Evolutionary conservation across 805 yeast species (phyloP).

Genomic region (Metschnikowia peoriensis): DNA sequence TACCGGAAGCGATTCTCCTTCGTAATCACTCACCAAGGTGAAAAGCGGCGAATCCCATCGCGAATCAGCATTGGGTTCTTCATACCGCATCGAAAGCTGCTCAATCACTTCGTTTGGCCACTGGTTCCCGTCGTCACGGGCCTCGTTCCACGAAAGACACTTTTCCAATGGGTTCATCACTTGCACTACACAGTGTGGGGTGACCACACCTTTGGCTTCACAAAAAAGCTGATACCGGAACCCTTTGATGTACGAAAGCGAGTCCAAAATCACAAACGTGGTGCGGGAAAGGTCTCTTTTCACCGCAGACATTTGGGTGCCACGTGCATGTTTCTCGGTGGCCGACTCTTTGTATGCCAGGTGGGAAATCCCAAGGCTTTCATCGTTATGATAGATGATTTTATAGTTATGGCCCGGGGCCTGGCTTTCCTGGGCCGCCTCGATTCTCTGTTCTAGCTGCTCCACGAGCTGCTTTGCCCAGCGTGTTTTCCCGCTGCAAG

Average conservation of each 20-base stretch:
- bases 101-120: constrained; percentile 70
- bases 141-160: constrained; percentile 62
- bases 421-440: constrained; percentile 30
- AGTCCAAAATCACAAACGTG: constrained; percentile 79
- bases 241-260: constrained; percentile 89
- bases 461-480: constrained; percentile 58
- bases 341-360: constrained; percentile 66
- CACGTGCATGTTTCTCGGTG: constrained; percentile 78
- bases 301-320: constrained; percentile 84
- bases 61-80: constrained; percentile 83
- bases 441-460: constrained; percentile 48
- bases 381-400: constrained; percentile 75
- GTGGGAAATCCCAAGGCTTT: constrained; percentile 68
- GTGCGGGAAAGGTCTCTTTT: constrained; percentile 70
- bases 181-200: constrained; percentile 82
- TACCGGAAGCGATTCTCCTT: constrained; percentile 53
- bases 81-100: constrained; percentile 79
- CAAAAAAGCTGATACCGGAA: constrained; percentile 91
- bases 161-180: constrained; percentile 64
- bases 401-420: constrained; percentile 55
- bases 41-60: constrained; percentile 96
- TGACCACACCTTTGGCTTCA: constrained; percentile 81
- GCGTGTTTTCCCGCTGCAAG: constrained; percentile 79
- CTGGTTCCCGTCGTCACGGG: constrained; percentile 27
- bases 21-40: constrained; percentile 54